Evolutionary conservation across 345 rosid species (phyloP), one percentile per base, ranked within the genome.

Genomic region (Lepidium sativum): DNA sequence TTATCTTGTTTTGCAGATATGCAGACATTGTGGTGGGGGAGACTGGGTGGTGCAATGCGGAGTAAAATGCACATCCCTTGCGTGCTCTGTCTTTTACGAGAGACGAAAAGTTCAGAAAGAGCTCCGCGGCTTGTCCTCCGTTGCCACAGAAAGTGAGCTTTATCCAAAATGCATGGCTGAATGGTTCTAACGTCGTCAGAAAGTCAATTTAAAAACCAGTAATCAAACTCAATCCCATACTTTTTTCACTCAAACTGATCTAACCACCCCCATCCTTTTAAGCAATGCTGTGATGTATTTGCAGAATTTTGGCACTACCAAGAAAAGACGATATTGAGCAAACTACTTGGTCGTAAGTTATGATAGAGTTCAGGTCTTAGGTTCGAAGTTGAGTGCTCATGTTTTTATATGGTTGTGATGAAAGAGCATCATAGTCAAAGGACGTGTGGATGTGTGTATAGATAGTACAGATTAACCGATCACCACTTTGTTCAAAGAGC

Each of bases 21-120:
- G 98, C 66, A 69, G 87, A 54, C 89, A 92, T 9, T 92, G 98
- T 78, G 97, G 98, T 49, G 98, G 98, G 3, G 98, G 95, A 21
- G 97, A 89, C 74, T 92, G 98, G 98, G 59, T 92, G 33, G 65
- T 89, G 75, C 89, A 89, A 49, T 74, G 80, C 7, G 99, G 98
- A 55, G 83, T 92, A 58, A 92, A 87, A 69, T 92, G 99, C 78
- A 80, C 71, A 27, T 89, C 96, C 0, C 94, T 90, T 0, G 95
- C 96, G 8, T 92, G 99, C 76, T 79, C 95, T 0, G 97, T 92
- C 17, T 87, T 92, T 74, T 92, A 81, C 8, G 97, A 89, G 82
- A 83, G 99, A 63, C 75, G 82, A 44, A 92, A 87, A 76, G 96
- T 87, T 74, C 97, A 89, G 84, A 92, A 84, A 71, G 97, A 89